Conservation (phyloP, 1,284 basidiomycete genomes). For the Cutaneotrichosporon sp. region DNA sequence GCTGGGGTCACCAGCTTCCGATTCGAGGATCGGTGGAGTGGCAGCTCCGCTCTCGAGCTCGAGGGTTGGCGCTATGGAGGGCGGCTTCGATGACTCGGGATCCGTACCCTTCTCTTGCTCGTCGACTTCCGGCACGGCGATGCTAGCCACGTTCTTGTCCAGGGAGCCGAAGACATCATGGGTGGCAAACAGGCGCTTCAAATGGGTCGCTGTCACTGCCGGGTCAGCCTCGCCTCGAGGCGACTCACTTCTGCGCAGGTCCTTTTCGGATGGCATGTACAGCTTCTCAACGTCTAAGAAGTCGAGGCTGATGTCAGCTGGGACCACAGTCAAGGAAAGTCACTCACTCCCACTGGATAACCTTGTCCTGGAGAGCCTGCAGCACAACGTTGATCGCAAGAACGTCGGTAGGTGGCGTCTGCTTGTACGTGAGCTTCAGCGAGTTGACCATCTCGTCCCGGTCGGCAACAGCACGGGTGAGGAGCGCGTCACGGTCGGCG, state of each 20-base stretch:
- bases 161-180: conserved; percentile 53
- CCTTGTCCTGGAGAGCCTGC: conserved; percentile 85
- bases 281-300: conserved; percentile 60
- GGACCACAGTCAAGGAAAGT: not conserved
- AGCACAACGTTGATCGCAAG: conserved; percentile 86
- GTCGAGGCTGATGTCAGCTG: conserved; percentile 38
- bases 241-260: conserved; percentile 46
- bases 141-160: conserved; percentile 50
- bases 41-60: not conserved
- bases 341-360: conserved; percentile 81
- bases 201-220: conserved; percentile 52
- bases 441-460: conserved; percentile 71
- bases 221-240: not conserved
- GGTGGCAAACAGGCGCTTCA: conserved; percentile 59
- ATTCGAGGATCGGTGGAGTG: not conserved
- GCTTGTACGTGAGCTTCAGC: conserved; percentile 77
- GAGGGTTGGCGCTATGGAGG: not conserved
- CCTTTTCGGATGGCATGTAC: conserved; percentile 55
- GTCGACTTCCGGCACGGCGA: conserved; percentile 75
- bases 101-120: conserved; percentile 56
- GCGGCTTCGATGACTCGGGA: conserved; percentile 1
- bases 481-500: conserved; percentile 56
- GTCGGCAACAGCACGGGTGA: conserved; percentile 71
- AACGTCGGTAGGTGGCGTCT: conserved; percentile 78
- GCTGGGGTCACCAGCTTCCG: not conserved